Evolutionary conservation across 1,284 basidiomycete species (phyloP).

Genomic region (Ganoderma lucidum): DNA sequence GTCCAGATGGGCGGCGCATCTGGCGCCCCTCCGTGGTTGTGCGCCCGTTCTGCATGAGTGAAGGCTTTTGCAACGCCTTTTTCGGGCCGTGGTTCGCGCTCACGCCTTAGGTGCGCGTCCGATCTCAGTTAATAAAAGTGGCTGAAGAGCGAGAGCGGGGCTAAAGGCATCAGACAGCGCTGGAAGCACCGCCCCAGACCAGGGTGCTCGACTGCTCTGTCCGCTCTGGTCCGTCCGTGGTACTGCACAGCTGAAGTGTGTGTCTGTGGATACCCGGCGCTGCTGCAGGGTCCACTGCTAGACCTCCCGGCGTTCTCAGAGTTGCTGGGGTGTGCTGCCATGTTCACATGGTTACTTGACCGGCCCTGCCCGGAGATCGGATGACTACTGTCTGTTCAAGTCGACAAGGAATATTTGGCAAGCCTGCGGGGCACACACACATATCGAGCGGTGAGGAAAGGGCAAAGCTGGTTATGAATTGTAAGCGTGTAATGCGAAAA

Average conservation of each 20-base stretch:
- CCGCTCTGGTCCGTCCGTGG: constrained; percentile 1
- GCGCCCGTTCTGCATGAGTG: not conserved
- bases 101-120: not conserved
- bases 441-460: not conserved
- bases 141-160: not conserved
- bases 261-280: not conserved
- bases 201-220: constrained; percentile 8
- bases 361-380: not conserved
- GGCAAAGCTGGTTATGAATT: not conserved
- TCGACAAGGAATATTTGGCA: not conserved
- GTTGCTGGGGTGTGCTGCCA: not conserved
- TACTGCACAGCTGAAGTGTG: constrained; percentile 5
- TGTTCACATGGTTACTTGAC: not conserved
- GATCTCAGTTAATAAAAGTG: constrained; percentile 9
- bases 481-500: not conserved
- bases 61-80: not conserved
- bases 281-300: not conserved
- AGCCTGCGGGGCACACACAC: not conserved
- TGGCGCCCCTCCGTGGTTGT: not conserved
- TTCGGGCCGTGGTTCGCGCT: not conserved
- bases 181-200: constrained; percentile 7
- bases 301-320: not conserved
- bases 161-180: constrained; percentile 1
- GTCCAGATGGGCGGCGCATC: not conserved
- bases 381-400: not conserved